phyloP scores from a whole-genome alignment of 352 stramenopile genomes.

The Albugo laibachii region DNA sequence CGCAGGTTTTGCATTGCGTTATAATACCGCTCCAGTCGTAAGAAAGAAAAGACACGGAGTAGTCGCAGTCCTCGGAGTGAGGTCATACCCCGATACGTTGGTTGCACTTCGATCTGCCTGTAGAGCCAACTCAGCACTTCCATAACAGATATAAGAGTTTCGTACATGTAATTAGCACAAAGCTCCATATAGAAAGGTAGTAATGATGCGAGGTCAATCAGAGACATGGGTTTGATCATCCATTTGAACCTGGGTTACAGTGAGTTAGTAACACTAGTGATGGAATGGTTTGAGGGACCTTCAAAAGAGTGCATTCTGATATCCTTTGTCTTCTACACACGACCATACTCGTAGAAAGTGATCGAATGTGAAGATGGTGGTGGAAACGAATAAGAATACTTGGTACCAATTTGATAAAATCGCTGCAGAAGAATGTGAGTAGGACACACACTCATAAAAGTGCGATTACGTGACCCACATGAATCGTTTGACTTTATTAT shows the following conservation, averaged over 20 bases:
- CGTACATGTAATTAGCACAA: constrained; percentile 26
- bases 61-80: constrained; percentile 37
- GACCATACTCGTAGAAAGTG: constrained; percentile 57
- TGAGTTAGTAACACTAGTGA: too few species aligned
- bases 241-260: constrained; percentile 13
- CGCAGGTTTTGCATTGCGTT: constrained; percentile 55
- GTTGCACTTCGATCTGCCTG: too few species aligned
- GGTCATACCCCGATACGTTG: too few species aligned
- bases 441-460: too few species aligned
- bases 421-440: too few species aligned
- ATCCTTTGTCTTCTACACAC: constrained; percentile 59
- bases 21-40: constrained; percentile 60
- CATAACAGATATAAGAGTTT: neutral
- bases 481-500: too few species aligned
- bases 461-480: too few species aligned
- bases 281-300: constrained; percentile 10
- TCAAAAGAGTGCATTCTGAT: constrained; percentile 22
- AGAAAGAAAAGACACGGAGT: constrained; percentile 59
- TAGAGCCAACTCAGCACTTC: too few species aligned
- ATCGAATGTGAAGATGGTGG: constrained; percentile 48
- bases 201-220: constrained; percentile 66
- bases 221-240: constrained; percentile 60
- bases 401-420: constrained; percentile 26
- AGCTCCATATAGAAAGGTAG: constrained; percentile 71
- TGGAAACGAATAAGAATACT: constrained; percentile 56